Evolutionary conservation across 2,329 filamentous ascomycete species (phyloP).

Genomic region (Bipolaris sorokiniana): DNA sequence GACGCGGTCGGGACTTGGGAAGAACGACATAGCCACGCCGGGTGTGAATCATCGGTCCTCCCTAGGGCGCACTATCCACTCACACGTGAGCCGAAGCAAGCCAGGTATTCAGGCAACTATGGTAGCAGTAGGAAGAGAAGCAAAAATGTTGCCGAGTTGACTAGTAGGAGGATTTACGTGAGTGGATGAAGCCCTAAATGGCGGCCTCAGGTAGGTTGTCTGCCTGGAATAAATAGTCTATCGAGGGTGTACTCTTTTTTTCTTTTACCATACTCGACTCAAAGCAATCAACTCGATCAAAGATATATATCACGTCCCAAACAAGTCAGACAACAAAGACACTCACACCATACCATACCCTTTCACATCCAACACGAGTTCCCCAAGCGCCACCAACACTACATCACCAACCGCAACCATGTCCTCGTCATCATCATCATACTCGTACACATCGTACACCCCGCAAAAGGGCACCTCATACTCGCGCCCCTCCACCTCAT

Average conservation of each 20-base stretch:
- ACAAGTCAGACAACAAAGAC: not conserved
- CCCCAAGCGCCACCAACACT: not conserved
- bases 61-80: constrained; percentile 30
- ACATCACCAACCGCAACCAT: not conserved
- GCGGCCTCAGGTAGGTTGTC: constrained; percentile 43
- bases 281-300: not conserved
- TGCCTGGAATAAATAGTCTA: constrained; percentile 41
- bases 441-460: not conserved
- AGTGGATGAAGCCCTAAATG: constrained; percentile 26
- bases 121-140: constrained; percentile 16
- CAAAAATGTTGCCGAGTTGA: not conserved
- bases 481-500: constrained; percentile 19
- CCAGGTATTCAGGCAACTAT: constrained; percentile 37
- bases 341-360: not conserved
- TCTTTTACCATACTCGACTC: constrained; percentile 11
- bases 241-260: constrained; percentile 17
- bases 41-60: constrained; percentile 35
- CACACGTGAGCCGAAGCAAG: constrained; percentile 15
- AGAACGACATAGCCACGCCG: constrained; percentile 34
- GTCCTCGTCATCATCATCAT: not conserved
- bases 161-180: not conserved
- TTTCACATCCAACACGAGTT: not conserved
- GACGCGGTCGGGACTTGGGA: constrained; percentile 34
- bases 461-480: constrained; percentile 5
- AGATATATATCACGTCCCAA: not conserved